A percentile compares a stretch with the other conserved stretches of the same genome.
phyloP scores from a whole-genome alignment of 805 yeast species.

The Nakazawaea holstii region DNA sequence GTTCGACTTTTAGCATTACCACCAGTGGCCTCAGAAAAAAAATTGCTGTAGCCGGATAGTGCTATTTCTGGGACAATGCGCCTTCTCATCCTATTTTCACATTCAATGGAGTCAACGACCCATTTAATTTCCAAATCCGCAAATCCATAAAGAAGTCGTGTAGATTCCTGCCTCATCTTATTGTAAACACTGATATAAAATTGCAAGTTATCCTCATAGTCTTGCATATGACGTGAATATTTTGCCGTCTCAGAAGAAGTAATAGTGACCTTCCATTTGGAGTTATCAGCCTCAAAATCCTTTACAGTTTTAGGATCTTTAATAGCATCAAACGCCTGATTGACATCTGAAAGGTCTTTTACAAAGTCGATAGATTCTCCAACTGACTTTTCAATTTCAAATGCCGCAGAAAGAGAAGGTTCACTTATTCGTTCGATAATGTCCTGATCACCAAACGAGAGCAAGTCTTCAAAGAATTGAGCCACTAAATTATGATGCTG shows the following conservation, averaged over 20 bases:
- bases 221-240: slow-evolving; percentile 54
- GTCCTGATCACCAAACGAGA: slow-evolving; percentile 23
- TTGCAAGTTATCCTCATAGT: slow-evolving; percentile 54
- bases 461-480: slow-evolving; percentile 19
- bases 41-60: background rate
- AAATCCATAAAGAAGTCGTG: slow-evolving; percentile 25
- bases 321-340: slow-evolving; percentile 11
- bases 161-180: slow-evolving; percentile 36
- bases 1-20: background rate
- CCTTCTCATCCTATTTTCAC: slow-evolving; percentile 60
- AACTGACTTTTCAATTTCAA: slow-evolving; percentile 9
- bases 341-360: slow-evolving; percentile 7
- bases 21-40: too few relatives aligned
- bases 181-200: slow-evolving; percentile 44
- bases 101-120: slow-evolving; percentile 65
- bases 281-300: slow-evolving; percentile 25
- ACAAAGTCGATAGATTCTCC: too few relatives aligned
- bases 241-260: slow-evolving; percentile 41
- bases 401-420: slow-evolving; percentile 4
- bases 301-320: background rate
- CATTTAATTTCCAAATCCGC: slow-evolving; percentile 26
- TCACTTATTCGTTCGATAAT: slow-evolving; percentile 14
- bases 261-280: slow-evolving; percentile 31
- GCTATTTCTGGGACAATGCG: slow-evolving; percentile 43
- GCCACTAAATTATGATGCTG: slow-evolving; percentile 12